Percentiles rank a stretch among this genome's conserved stretches.
These are phyloP conservation scores for Phaeolepiota aurea DNA, from an alignment of 768 basidiomycete genomes.

Conservation along the genomic window DNA sequence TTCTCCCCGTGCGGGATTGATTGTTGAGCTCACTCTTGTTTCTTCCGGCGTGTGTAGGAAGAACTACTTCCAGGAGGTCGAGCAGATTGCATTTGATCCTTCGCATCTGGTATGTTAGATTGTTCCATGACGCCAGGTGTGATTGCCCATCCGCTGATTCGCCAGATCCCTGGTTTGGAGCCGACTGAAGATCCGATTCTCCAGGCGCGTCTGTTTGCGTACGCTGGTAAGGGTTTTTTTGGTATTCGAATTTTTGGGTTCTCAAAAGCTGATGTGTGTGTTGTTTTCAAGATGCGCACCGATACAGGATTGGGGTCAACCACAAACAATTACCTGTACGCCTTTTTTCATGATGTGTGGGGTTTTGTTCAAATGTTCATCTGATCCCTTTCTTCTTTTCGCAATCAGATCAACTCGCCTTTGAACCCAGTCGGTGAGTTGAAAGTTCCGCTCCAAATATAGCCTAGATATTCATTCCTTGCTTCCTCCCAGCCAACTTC, in stretches of 20 bases:
- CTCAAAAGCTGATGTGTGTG: too few species aligned
- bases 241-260: background rate
- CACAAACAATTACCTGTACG: constrained; percentile 25
- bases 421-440: constrained; percentile 25
- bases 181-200: constrained; percentile 50
- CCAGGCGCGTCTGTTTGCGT: constrained; percentile 49
- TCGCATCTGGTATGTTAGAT: constrained; percentile 39
- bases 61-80: constrained; percentile 24
- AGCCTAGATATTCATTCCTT: background rate
- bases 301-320: constrained; percentile 29
- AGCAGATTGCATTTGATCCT: constrained; percentile 40
- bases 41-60: constrained; percentile 1
- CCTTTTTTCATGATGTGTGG: background rate
- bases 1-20: too few species aligned
- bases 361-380: background rate
- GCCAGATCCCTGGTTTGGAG: constrained; percentile 25
- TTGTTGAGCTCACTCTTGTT: background rate
- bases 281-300: constrained; percentile 22
- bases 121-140: too few species aligned
- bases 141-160: background rate
- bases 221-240: constrained; percentile 26
- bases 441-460: background rate
- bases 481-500: constrained; percentile 22
- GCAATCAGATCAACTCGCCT: constrained; percentile 23
- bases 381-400: background rate